Base-by-base conservation (phyloP, 2,329 filamentous ascomycete species). In the Sporothrix mexicana region DNA sequence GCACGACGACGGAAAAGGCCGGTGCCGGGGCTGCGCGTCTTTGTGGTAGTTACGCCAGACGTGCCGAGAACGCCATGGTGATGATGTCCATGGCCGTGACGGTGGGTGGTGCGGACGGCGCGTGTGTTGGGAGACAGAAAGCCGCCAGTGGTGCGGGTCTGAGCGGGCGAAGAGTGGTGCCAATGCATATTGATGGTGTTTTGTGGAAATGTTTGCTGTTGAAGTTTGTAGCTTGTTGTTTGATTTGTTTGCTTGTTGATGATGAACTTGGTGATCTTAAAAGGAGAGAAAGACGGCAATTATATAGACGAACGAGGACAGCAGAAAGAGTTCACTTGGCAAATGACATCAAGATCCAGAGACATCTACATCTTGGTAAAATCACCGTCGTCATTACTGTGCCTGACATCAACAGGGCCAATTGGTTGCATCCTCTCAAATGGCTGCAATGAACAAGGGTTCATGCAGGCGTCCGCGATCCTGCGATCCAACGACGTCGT, bases 311-410 rank as follows among this genome's bases (percentile, higher is more conserved):
- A 55, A 68, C 13, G 59, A 62, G 17, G 36, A 64, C n/a, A 20
- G 6, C 10, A 45, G 17, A 7, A 23, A 17, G 23, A 7, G 30
- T 10, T 6, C 36, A 45, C 23, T 45, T 2, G 6, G 17, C 12
- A 20, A 9, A 70, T 70, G 69, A 62, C 69, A 70, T 70, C 69
- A 70, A 62, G 20, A 51, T 10, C 20, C 69, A 62, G 55, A 17
- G 7, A 59, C 13, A 20, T n/a, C 15, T 43, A 5, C 12, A 70
- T 25, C 53, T 61, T 61, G 68, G 68, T 69, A 61, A 20, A 20
- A 70, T 61, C 67, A 12, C 30, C 68, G 45, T 70, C 69, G 36
- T 70, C 55, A 62, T 62, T 12, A 43, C 41, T 49, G n/a, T 25
- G 17, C 51, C n/a, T 12, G 3, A 7, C n/a, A 15, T 13, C 5